phyloP scores from a whole-genome alignment of 192 early-diverging fungal species.

The Fimicolochytrium jonesii region DNA sequence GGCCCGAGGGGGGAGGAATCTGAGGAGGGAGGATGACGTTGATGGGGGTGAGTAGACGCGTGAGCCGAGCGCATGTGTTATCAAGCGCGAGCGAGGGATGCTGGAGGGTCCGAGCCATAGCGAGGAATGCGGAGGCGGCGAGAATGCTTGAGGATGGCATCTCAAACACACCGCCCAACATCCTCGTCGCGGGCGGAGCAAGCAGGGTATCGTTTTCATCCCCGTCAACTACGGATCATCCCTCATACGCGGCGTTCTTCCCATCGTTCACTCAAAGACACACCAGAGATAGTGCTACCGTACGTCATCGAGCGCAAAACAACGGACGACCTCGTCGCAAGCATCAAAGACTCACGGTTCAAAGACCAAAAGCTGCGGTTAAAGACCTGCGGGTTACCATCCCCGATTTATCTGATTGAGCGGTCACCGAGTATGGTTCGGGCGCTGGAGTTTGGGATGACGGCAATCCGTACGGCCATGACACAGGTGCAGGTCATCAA shows the following conservation, averaged over 20 bases:
- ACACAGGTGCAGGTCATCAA: slow-evolving; percentile 70
- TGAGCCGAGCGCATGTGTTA: neutral
- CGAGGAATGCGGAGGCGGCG: neutral
- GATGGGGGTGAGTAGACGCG: no score
- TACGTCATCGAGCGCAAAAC: slow-evolving; percentile 88
- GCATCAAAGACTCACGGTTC: slow-evolving; percentile 91
- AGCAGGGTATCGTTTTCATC: no score
- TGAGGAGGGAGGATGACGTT: no score
- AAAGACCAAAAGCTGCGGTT: slow-evolving; percentile 90
- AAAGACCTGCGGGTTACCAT: slow-evolving; percentile 56
- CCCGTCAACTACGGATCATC: no score
- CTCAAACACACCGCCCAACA: no score
- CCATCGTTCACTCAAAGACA: no score
- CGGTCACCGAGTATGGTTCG: slow-evolving; percentile 40
- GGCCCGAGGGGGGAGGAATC: no score
- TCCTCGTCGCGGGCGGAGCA: no score
- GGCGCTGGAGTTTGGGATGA: slow-evolving; percentile 45
- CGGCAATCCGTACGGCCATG: slow-evolving; percentile 67
- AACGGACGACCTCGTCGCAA: slow-evolving; percentile 85
- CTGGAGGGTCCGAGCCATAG: no score
- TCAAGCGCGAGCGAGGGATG: no score
- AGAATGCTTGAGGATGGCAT: no score
- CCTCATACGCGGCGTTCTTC: no score
- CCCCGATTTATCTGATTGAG: slow-evolving; percentile 88
- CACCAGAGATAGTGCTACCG: slow-evolving; percentile 70